Evolutionary conservation across 192 early-diverging fungal genomes (phyloP), one percentile per base, ranked within the genome.

Genomic region (Chytriomyces sp.): DNA sequence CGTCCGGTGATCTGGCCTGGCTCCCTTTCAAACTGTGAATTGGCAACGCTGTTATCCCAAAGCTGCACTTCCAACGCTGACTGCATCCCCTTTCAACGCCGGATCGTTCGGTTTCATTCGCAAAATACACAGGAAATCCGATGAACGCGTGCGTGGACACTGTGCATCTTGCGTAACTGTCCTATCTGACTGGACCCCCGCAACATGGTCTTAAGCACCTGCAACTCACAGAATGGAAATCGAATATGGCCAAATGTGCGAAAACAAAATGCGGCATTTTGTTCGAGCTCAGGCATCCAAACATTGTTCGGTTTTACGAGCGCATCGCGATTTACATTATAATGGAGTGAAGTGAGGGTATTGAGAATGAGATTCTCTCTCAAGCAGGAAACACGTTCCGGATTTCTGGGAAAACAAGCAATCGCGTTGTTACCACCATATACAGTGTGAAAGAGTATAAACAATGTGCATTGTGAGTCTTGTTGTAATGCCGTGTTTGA

Each of bases 211-310:
- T n/a, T n/a, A n/a, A n/a, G n/a, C n/a, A n/a, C n/a, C n/a, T n/a
- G n/a, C n/a, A n/a, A n/a, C n/a, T n/a, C n/a, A n/a, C n/a, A n/a
- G n/a, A n/a, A n/a, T n/a, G 74, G 91, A 92, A 73, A 92, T 92
- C 59, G 91, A 92, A 63, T 92, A 90, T 79, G 80, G 85, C 14
- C 88, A 88, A 70, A 92, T 92, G 91, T 82, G 72, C 31, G 88
- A 86, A 34, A 86, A 87, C 57, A 90, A 92, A 72, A 90, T 88
- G 77, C 75, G 78, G 39, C 91, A 92, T 62, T 82, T 92, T 41
- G 89, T 92, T 89, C 52, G 89, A 92, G 59, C 84, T 91, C 14
- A 79, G 84, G 33, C 91, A 92, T 60, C 88, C 88, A 17, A 85
- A 91, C 64, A 92, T 92, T 63, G 91, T 92, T 19, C 82, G 89